Base-by-base conservation (phyloP, 2,329 filamentous ascomycete genomes). In the Neodidymelliopsis sp. region DNA sequence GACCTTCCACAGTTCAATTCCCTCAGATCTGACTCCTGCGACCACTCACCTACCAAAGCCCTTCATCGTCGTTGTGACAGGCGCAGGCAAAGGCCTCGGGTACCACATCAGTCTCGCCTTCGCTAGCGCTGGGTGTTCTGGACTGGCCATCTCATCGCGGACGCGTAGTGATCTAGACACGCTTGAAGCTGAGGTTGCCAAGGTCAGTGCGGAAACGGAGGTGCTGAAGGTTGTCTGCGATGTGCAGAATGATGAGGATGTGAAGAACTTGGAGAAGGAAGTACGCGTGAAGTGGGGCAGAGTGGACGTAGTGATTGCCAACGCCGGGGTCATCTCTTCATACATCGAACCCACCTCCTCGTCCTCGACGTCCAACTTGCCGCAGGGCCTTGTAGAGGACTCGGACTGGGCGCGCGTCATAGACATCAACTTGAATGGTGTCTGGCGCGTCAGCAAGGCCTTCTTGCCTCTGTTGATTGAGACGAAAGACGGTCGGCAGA, bases 41-140 rank as follows among this genome's bases (percentile, higher is more conserved):
- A 71, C 76, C n/a, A 44, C 54, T 25, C 29, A 33, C 4, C 47
- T 63, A 12, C 41, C 42, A 9, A 72, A 50, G 49, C 44, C 57
- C 27, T 59, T 54, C 30, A 19, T 66, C 4, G 69, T 79, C 38
- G 74, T 86, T 47, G 77, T 86, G 34, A 82, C 77, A 1, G 83
- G 82, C 8, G 82, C 78, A 0, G 80, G 78, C 3, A 79, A 77
- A 43, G 81, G 82, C 2, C 75, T 84, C 16, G 82, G 84, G 9
- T 72, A 71, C 10, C 75, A 77, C 15, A 80, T 78, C 6, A 81
- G 81, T 2, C 60, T 81, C 19, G 77, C 79, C 3, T 85, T 77
- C 56, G 83, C 82, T 19, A 70, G 70, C 56, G 81, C 82, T 5
- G 82, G 83, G 3, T 78, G 77, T 27, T 75, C 77, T 0, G 66